Conservation (phyloP, 768 basidiomycete species). For the Boletus rufocinnamomeus region DNA sequence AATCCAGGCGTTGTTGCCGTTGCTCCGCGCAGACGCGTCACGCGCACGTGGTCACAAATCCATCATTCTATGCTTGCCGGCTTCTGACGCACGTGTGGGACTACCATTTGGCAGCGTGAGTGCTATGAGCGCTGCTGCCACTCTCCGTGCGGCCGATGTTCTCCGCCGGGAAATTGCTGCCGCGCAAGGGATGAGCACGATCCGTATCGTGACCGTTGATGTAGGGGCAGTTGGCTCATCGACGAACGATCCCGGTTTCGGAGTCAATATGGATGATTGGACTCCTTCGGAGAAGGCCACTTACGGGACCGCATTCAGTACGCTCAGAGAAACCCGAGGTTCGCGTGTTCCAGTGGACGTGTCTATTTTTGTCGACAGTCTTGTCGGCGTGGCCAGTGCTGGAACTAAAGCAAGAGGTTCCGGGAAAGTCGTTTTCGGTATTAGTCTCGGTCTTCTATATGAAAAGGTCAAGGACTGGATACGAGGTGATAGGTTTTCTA, state of each 20-base stretch:
- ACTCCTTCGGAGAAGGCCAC: constrained; percentile 70
- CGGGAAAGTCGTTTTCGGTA: constrained; percentile 43
- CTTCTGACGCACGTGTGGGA: constrained; percentile 70
- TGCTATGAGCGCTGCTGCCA: constrained; percentile 77
- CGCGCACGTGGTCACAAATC: constrained; percentile 43
- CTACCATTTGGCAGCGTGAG: constrained; percentile 65
- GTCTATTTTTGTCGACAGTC: constrained; percentile 55
- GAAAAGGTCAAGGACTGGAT: constrained; percentile 54
- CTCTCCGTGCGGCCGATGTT: constrained; percentile 69
- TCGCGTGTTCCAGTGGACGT: constrained; percentile 58
- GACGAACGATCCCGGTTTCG: constrained; percentile 33
- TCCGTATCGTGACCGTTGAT: constrained; percentile 65
- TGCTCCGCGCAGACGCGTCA: constrained; percentile 70
- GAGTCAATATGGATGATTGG: constrained; percentile 67
- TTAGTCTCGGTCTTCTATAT: constrained; percentile 44
- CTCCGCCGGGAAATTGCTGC: constrained; percentile 72
- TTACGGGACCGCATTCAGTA: constrained; percentile 69
- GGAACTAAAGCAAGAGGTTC: constrained; percentile 45
- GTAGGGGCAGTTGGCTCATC: constrained; percentile 56
- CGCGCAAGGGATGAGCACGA: constrained; percentile 59
- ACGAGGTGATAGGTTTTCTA: constrained; percentile 65
- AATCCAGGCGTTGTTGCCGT: constrained; percentile 74
- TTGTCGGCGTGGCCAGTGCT: constrained; percentile 61
- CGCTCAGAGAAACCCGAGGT: constrained; percentile 44
- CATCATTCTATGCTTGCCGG: constrained; percentile 75